Evolutionary conservation across 768 basidiomycete species (phyloP).

Genomic region (Phylloporus sp.): DNA sequence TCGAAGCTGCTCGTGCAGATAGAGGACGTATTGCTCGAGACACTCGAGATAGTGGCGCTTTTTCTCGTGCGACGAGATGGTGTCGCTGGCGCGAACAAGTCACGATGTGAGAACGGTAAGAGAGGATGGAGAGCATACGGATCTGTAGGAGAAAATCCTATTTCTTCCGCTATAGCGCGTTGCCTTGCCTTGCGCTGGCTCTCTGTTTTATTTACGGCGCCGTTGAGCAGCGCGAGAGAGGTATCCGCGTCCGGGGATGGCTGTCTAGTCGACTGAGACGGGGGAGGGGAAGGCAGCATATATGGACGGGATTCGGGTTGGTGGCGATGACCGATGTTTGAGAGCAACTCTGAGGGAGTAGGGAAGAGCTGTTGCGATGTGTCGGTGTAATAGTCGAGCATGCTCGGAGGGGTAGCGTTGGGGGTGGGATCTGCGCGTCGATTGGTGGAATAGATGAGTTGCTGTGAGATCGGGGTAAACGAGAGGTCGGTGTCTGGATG

Average conservation of each 20-base stretch:
- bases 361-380: constrained; percentile 44
- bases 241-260: constrained; percentile 10
- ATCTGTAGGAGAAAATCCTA: constrained; percentile 57
- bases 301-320: constrained; percentile 5
- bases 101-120: background rate
- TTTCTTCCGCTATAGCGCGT: constrained; percentile 49
- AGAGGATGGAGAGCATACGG: constrained; percentile 39
- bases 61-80: constrained; percentile 76
- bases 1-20: constrained; percentile 56
- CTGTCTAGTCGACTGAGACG: constrained; percentile 3
- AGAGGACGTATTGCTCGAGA: constrained; percentile 64
- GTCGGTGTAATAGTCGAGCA: constrained; percentile 22
- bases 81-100: constrained; percentile 39
- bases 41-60: constrained; percentile 71
- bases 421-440: background rate
- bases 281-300: constrained; percentile 9
- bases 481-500: constrained; percentile 4
- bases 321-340: constrained; percentile 31
- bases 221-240: background rate
- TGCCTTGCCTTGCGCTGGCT: constrained; percentile 54
- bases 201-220: constrained; percentile 34
- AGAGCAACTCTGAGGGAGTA: constrained; percentile 61
- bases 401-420: background rate
- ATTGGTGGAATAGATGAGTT: constrained; percentile 11
- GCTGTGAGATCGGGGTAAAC: constrained; percentile 7